Evolutionary conservation across 2,329 filamentous ascomycete genomes (phyloP).

Genomic region (Coleophoma cylindrospora): DNA sequence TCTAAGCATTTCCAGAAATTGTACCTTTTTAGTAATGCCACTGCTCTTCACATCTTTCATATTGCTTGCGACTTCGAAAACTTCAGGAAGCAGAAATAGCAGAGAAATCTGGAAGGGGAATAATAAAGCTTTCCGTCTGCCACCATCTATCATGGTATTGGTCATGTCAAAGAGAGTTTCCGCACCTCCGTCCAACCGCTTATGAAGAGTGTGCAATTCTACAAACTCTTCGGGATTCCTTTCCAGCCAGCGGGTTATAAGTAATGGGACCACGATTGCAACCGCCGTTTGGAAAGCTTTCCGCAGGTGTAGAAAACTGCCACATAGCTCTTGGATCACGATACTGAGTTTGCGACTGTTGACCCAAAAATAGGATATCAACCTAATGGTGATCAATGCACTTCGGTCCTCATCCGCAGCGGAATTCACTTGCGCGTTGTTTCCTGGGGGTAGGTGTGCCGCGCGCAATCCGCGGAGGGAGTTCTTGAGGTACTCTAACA

Average conservation of each 20-base stretch:
- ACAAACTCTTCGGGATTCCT: constrained; percentile 61
- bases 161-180: constrained; percentile 69
- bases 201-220: constrained; percentile 53
- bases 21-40: constrained; percentile 60
- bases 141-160: constrained; percentile 54
- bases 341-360: constrained; percentile 56
- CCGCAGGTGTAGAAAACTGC: constrained; percentile 61
- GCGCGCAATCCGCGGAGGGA: constrained; percentile 19
- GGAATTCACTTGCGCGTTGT: constrained; percentile 12
- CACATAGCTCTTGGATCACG: constrained; percentile 61
- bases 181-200: constrained; percentile 57
- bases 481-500: constrained; percentile 54
- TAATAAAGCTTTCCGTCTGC: constrained; percentile 47
- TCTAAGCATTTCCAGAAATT: constrained; percentile 57
- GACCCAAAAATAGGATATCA: constrained; percentile 61
- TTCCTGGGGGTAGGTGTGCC: constrained; percentile 18
- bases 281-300: constrained; percentile 60
- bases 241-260: constrained; percentile 63
- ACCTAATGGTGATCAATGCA: constrained; percentile 49
- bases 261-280: constrained; percentile 54
- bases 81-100: constrained; percentile 60
- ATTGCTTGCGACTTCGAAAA: constrained; percentile 66
- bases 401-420: constrained; percentile 24
- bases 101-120: constrained; percentile 60
- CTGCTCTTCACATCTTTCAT: constrained; percentile 58